These are phyloP conservation scores for Eutypella sp. DNA, from an alignment of 2,329 filamentous ascomycete genomes.

Conservation along the genomic window DNA sequence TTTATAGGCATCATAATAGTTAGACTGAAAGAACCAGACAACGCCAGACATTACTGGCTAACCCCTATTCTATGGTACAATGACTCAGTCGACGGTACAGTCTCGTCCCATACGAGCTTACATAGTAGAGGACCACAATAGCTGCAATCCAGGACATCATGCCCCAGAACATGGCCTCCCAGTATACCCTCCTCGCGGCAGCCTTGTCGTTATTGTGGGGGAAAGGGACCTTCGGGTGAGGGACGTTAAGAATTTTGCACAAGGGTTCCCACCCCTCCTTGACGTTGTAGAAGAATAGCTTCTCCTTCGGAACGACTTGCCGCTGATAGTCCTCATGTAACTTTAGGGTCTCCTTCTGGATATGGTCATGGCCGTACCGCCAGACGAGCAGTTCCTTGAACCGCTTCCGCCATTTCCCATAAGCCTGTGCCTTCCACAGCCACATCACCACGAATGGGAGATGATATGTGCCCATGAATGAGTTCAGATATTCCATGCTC, in stretches of 20 bases:
- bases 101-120: conserved; percentile 8
- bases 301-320: conserved; percentile 27
- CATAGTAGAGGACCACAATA: conserved; percentile 16
- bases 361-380: conserved; percentile 27
- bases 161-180: conserved; percentile 22
- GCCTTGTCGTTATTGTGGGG: conserved; percentile 31
- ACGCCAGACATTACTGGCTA: neutral
- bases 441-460: conserved; percentile 28
- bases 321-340: conserved; percentile 27
- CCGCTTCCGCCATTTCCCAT: conserved; percentile 26
- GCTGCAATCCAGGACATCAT: conserved; percentile 23
- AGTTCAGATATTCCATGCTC: conserved; percentile 29
- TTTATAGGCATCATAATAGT: too few species aligned
- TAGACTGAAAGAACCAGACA: neutral
- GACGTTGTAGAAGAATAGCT: conserved; percentile 30
- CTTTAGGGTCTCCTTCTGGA: conserved; percentile 23
- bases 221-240: conserved; percentile 28
- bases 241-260: conserved; percentile 29
- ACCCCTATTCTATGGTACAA: neutral
- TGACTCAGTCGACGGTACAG: neutral
- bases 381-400: conserved; percentile 26
- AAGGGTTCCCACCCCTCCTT: conserved; percentile 31
- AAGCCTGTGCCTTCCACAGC: conserved; percentile 27
- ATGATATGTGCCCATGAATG: conserved; percentile 29
- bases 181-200: conserved; percentile 21